phyloP scores from a whole-genome alignment of 805 yeast species.

The Metschnikowia drakensbergensis region DNA sequence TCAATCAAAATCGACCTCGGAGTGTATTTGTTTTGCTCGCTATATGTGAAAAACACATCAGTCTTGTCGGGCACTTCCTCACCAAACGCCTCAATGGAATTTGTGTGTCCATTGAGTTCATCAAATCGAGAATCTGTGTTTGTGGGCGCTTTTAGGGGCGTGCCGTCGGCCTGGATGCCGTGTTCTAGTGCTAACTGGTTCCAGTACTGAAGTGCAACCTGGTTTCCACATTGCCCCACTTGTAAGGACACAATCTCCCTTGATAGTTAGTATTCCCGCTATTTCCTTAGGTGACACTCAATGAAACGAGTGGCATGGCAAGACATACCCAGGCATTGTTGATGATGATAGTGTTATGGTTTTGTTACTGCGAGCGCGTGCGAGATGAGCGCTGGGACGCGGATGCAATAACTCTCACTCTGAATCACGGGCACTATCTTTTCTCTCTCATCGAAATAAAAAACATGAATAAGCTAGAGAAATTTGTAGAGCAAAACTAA shows the following conservation, averaged over 20 bases:
- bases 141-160: constrained; percentile 21
- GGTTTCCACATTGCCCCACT: constrained; percentile 96
- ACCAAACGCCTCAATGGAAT: constrained; percentile 2
- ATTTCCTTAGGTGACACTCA: background rate
- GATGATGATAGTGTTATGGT: constrained; percentile 3
- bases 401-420: background rate
- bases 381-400: constrained; percentile 4
- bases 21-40: constrained; percentile 72
- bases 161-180: constrained; percentile 70
- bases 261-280: constrained; percentile 20
- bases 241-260: constrained; percentile 70
- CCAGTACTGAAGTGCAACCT: constrained; percentile 93
- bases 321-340: constrained; percentile 29
- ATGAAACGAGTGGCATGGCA: background rate
- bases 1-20: constrained; percentile 87
- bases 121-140: background rate
- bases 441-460: no score
- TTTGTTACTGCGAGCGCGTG: constrained; percentile 10
- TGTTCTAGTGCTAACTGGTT: constrained; percentile 82
- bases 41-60: constrained; percentile 74
- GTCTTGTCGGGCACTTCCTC: constrained; percentile 57
- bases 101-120: constrained; percentile 15
- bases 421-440: no score
- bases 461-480: background rate
- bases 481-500: no score